Conservation (phyloP, 768 basidiomycete genomes). For the Russula virescens region DNA sequence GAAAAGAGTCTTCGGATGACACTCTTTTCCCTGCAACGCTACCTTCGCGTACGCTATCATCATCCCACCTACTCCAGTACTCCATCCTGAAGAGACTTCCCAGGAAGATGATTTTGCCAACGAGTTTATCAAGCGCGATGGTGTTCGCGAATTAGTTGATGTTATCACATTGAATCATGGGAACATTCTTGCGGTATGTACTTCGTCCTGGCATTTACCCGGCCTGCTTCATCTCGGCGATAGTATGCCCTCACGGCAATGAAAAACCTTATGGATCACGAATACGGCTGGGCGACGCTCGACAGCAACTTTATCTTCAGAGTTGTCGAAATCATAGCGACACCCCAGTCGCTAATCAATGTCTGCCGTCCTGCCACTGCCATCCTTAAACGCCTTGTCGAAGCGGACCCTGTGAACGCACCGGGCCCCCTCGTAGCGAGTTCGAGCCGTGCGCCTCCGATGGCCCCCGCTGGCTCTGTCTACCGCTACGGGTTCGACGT, state of each 20-base stretch:
- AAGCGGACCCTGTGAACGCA: slow-evolving; percentile 70
- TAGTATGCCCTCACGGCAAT: slow-evolving; percentile 82
- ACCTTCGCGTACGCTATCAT: slow-evolving; percentile 52
- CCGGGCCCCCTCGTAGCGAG: slow-evolving; percentile 53
- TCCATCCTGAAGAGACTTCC: slow-evolving; percentile 11
- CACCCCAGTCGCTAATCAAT: slow-evolving; percentile 73
- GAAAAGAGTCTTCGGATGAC: slow-evolving; percentile 60
- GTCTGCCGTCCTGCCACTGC: slow-evolving; percentile 88
- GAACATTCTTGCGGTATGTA: slow-evolving; percentile 76
- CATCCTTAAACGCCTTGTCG: slow-evolving; percentile 84
- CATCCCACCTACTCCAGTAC: not conserved
- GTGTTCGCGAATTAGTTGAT: slow-evolving; percentile 62
- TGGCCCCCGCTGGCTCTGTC: slow-evolving; percentile 58
- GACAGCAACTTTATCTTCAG: slow-evolving; percentile 67
- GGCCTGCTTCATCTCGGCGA: slow-evolving; percentile 1
- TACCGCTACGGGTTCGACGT: slow-evolving; percentile 80
- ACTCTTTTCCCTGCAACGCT: slow-evolving; percentile 73
- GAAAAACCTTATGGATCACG: slow-evolving; percentile 84
- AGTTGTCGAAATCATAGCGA: slow-evolving; percentile 73
- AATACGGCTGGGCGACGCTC: slow-evolving; percentile 76
- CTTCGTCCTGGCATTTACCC: not conserved
- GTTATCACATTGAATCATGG: slow-evolving; percentile 64
- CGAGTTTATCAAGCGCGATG: slow-evolving; percentile 70
- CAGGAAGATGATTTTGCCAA: slow-evolving; percentile 81
- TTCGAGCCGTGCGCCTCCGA: slow-evolving; percentile 52